phyloP scores from a whole-genome alignment of 2,329 filamentous ascomycete genomes.

The Calonectria fujianensis region DNA sequence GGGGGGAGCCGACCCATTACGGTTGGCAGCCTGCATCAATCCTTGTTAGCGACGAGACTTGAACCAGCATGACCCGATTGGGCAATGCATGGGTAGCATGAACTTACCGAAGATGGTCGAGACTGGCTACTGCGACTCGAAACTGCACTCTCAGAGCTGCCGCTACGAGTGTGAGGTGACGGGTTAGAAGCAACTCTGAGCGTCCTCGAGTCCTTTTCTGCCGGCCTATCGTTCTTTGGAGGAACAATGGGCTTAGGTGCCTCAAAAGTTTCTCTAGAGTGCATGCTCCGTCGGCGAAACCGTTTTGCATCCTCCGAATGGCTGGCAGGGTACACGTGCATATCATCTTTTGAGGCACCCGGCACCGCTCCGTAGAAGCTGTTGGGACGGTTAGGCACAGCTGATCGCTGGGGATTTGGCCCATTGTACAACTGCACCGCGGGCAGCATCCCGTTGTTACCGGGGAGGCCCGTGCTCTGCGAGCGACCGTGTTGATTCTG shows the following conservation, averaged over 20 bases:
- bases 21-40: slow-evolving; percentile 75
- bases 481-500: slow-evolving; percentile 62
- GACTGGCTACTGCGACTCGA: slow-evolving; percentile 76
- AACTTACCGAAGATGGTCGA: slow-evolving; percentile 80
- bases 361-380: slow-evolving; percentile 69
- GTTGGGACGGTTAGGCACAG: slow-evolving; percentile 69
- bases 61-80: slow-evolving; percentile 65
- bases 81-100: slow-evolving; percentile 58
- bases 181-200: slow-evolving; percentile 59
- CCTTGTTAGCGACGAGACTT: slow-evolving; percentile 68
- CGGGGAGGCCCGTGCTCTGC: slow-evolving; percentile 59
- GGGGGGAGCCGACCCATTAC: slow-evolving; percentile 72
- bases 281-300: slow-evolving; percentile 89
- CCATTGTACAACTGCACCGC: slow-evolving; percentile 57
- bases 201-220: slow-evolving; percentile 65
- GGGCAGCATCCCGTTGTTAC: slow-evolving; percentile 52
- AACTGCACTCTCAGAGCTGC: slow-evolving; percentile 79
- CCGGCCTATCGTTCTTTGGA: slow-evolving; percentile 50
- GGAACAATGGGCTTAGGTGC: slow-evolving; percentile 45
- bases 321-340: slow-evolving; percentile 75
- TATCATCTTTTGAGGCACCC: slow-evolving; percentile 80
- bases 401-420: slow-evolving; percentile 56
- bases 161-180: slow-evolving; percentile 66
- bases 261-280: slow-evolving; percentile 71
- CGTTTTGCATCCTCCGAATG: slow-evolving; percentile 82